phyloP scores from a whole-genome alignment of 208 protist genomes.

The Lotmaria passim region DNA sequence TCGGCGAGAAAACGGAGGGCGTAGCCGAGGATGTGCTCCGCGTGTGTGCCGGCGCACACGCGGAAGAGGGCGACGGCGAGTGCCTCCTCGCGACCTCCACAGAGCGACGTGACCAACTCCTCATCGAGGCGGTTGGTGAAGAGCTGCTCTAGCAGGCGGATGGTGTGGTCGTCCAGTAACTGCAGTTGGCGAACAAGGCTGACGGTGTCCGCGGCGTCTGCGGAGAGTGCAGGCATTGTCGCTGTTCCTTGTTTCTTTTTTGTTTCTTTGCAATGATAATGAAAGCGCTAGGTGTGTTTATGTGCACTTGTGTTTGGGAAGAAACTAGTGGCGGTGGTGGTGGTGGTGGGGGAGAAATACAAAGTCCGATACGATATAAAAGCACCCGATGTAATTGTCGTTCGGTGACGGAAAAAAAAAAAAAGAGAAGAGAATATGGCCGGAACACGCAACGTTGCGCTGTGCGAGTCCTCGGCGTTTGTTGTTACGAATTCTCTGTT shows the following conservation, averaged over 20 bases:
- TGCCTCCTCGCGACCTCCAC: conserved; percentile 54
- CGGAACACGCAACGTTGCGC: too few species aligned
- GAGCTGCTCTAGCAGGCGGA: conserved; percentile 80
- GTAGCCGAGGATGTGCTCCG: conserved; percentile 63
- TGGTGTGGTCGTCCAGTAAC: conserved; percentile 61
- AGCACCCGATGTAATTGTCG: too few species aligned
- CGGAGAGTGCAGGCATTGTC: conserved; percentile 66
- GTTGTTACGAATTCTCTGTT: too few species aligned
- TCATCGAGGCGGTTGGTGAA: conserved; percentile 66
- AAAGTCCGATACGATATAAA: too few species aligned
- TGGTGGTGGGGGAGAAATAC: too few species aligned
- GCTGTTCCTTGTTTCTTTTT: conserved; percentile 16
- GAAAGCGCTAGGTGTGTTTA: neutral
- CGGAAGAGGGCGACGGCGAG: conserved; percentile 71
- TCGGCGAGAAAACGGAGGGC: conserved; percentile 83
- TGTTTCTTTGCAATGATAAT: neutral
- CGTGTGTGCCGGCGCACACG: conserved; percentile 46
- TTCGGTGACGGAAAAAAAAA: neutral
- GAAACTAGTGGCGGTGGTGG: too few species aligned
- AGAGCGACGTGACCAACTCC: conserved; percentile 59
- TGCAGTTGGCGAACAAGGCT: conserved; percentile 67
- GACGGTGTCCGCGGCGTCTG: conserved; percentile 72
- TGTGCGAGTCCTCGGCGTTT: too few species aligned
- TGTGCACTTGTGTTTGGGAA: too few species aligned
- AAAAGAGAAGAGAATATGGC: neutral